These are phyloP conservation scores for Daedaleopsis sinensis DNA, from an alignment of 768 basidiomycete species.

Conservation along the genomic window DNA sequence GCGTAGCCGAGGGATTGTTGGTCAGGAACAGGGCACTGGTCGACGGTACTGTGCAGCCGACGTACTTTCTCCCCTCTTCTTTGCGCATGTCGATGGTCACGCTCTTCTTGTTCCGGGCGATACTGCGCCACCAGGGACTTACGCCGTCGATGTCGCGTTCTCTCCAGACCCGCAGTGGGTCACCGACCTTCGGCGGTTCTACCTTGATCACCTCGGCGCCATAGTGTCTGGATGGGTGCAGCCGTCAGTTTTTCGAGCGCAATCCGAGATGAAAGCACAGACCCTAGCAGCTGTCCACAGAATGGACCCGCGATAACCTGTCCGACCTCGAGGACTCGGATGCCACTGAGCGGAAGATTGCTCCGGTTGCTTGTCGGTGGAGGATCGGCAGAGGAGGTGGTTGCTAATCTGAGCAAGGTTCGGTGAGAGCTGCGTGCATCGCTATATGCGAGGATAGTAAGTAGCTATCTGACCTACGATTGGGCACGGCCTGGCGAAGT, in stretches of 20 bases:
- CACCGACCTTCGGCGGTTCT: conserved; percentile 63
- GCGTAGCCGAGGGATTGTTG: background rate
- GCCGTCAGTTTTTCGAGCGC: background rate
- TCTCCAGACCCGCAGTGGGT: conserved; percentile 71
- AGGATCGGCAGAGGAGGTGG: no score
- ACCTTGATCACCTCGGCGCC: conserved; percentile 77
- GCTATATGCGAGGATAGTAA: no score
- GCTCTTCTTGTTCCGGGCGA: conserved; percentile 75
- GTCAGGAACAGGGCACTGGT: background rate
- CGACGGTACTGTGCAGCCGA: conserved; percentile 16
- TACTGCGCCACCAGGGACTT: conserved; percentile 75
- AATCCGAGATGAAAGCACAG: conserved; percentile 17
- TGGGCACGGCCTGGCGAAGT: no score
- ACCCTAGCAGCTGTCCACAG: conserved; percentile 74
- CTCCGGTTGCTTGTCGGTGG: background rate
- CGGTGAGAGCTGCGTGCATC: no score
- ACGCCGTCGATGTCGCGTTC: conserved; percentile 72
- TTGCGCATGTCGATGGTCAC: conserved; percentile 67
- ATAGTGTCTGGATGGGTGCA: conserved; percentile 55
- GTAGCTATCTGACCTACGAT: no score
- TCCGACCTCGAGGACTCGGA: conserved; percentile 69
- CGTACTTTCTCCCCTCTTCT: conserved; percentile 53
- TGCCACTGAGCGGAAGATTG: conserved; percentile 60
- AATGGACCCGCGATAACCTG: conserved; percentile 76
- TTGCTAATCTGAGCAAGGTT: no score